A percentile compares a stretch with the other conserved stretches of the same genome.
Conservation (phyloP, 2,329 filamentous ascomycete genomes). For the Monilinia vaccinii-corymbosi region DNA sequence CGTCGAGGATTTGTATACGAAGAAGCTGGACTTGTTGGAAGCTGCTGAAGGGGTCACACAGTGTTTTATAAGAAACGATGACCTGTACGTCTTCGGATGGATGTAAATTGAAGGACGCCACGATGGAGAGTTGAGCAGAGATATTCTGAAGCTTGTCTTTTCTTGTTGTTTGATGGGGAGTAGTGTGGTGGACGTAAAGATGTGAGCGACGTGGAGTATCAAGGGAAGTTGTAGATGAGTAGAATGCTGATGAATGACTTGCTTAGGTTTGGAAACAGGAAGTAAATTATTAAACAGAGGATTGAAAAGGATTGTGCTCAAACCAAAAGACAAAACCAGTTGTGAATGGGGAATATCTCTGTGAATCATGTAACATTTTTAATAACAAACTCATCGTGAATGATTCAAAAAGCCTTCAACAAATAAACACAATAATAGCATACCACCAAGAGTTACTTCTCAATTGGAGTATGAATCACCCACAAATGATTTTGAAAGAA, state of each 20-base stretch:
- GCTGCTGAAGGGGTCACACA: constrained; percentile 11
- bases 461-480: not conserved
- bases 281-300: not conserved
- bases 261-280: not conserved
- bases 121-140: constrained; percentile 3
- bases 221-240: not conserved
- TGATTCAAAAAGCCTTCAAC: not conserved
- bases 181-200: not conserved
- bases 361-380: not conserved
- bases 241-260: not conserved
- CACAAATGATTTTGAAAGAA: not conserved
- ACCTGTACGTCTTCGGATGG: constrained; percentile 14
- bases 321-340: not conserved
- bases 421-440: not conserved
- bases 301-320: not conserved
- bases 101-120: constrained; percentile 15
- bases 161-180: not conserved
- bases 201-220: not conserved
- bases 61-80: constrained; percentile 13
- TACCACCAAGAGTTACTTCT: not conserved
- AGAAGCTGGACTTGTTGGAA: constrained; percentile 14
- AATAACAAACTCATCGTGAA: not conserved
- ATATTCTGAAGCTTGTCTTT: not conserved
- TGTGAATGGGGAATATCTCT: not conserved
- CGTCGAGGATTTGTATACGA: constrained; percentile 16